Base-by-base conservation (phyloP, 371 early-diverging fungal genomes). In the Mortierella sp. region DNA sequence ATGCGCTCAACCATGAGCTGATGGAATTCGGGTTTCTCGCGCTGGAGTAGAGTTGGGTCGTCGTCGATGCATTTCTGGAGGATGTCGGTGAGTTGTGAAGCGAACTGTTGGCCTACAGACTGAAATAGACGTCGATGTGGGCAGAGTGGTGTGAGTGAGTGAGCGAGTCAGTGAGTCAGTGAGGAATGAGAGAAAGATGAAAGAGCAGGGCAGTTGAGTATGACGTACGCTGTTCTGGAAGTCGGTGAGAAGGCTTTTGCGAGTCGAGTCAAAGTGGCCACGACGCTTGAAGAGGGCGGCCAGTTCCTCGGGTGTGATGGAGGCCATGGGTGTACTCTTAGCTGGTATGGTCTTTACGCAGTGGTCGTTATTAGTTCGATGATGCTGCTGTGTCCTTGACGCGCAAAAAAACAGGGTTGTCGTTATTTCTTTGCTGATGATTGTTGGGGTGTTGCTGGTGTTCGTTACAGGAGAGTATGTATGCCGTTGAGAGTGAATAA, bases 281-380 rank as follows among this genome's bases (percentile, higher is more conserved):
- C 86, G 86, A 27, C 82, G 72, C 72, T 85, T 85, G 78, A 78
- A 85, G 48, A 82, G 86, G 14, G 77, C 75, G 29, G 86, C 82
- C 12, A 85, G 80, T 46, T 85, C 86, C 70, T 85, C 86, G 18
- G 86, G 82, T 5, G 86, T 82, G 82, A 85, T 85, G 76, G 68
- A 68, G 38, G 68, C 38, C 68, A 68, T 68, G 11, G 43, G 18
- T 24, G 41, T 35, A 35, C 35, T 16, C 5, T 63, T 35, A 18
- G 63, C 38, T 32, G 35, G 16, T 51, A 11, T 56, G 29, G 63
- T 63, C 63, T 35, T 63, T 63, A 63, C 5, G 29, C 27, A 14
- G 14, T 29, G 14, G 51, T 51, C 51, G 51, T 51, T 51, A 51
- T 21, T 21, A 14, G 48, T 12, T 46, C 48, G 48, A 12, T 51